These are phyloP conservation scores for Trichosporon sp. DNA, from an alignment of 1,284 basidiomycete genomes.

Conservation along the genomic window DNA sequence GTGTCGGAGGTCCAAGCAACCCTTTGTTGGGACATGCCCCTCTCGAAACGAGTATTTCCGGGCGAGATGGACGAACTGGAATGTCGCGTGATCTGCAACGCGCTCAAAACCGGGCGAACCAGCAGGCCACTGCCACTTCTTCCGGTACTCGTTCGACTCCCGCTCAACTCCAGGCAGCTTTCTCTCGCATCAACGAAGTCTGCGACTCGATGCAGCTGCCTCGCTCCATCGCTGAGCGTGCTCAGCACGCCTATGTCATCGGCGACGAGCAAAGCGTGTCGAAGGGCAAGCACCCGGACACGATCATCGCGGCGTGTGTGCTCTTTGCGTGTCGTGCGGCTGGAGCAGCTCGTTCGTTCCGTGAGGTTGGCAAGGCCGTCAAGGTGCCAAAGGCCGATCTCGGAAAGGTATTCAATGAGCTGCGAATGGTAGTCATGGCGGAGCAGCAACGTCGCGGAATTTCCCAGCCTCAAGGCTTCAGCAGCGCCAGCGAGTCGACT, in stretches of 20 bases:
- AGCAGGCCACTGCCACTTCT: constrained; percentile 55
- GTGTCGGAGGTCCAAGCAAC: constrained; percentile 94
- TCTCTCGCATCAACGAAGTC: constrained; percentile 90
- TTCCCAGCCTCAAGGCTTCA: constrained; percentile 17
- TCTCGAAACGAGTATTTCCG: constrained; percentile 87
- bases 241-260: constrained; percentile 92
- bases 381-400: constrained; percentile 86
- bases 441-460: constrained; percentile 12
- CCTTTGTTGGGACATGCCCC: constrained; percentile 61
- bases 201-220: constrained; percentile 90
- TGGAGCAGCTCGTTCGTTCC: constrained; percentile 88
- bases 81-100: constrained; percentile 88
- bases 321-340: constrained; percentile 95
- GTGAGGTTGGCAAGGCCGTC: constrained; percentile 90
- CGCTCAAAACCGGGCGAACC: constrained; percentile 64
- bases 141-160: constrained; percentile 73
- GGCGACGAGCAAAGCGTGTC: constrained; percentile 87
- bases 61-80: constrained; percentile 89
- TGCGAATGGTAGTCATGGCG: constrained; percentile 27
- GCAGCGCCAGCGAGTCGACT: constrained; percentile 56
- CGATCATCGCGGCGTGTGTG: constrained; percentile 94
- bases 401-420: constrained; percentile 79
- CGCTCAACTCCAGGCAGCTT: constrained; percentile 84
- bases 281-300: constrained; percentile 80
- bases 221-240: constrained; percentile 64